A percentile compares a stretch with the other conserved stretches of the same genome.
Evolutionary conservation across 2,329 filamentous ascomycete genomes (phyloP).

Genomic region (Aspergillus spinulosporus): DNA sequence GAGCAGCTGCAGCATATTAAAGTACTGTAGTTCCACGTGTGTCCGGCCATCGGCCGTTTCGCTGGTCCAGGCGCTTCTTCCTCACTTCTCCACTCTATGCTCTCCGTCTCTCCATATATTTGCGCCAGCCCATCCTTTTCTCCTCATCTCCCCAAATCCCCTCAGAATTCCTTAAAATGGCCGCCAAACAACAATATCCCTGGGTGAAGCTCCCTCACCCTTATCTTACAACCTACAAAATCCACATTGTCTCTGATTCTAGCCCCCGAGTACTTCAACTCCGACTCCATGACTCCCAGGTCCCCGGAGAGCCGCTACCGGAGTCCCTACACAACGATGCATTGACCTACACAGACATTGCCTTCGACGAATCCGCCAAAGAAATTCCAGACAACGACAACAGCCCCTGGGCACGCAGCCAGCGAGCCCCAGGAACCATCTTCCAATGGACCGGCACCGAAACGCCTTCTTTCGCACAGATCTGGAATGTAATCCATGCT

Average conservation of each 20-base stretch:
- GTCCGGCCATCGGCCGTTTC: background rate
- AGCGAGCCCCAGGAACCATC: slow-evolving; percentile 31
- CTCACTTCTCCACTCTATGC: slow-evolving; percentile 5
- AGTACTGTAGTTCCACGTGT: background rate
- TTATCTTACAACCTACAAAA: slow-evolving; percentile 47
- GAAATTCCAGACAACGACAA: slow-evolving; percentile 38
- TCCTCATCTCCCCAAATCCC: background rate
- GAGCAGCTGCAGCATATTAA: slow-evolving; percentile 1
- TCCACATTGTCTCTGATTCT: slow-evolving; percentile 32
- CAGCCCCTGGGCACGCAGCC: slow-evolving; percentile 40
- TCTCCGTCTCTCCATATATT: background rate
- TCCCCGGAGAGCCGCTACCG: slow-evolving; percentile 33
- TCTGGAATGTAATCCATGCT: slow-evolving; percentile 44
- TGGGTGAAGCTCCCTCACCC: slow-evolving; percentile 50
- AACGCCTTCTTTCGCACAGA: slow-evolving; percentile 37
- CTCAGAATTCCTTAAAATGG: slow-evolving; percentile 4
- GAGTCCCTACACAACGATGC: slow-evolving; percentile 43
- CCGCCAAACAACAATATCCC: slow-evolving; percentile 28
- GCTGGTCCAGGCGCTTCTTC: background rate
- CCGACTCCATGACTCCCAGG: slow-evolving; percentile 35
- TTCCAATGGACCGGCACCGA: slow-evolving; percentile 35
- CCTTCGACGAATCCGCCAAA: slow-evolving; percentile 25
- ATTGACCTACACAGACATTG: slow-evolving; percentile 41
- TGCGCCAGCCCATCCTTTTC: background rate
- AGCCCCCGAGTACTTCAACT: slow-evolving; percentile 33